Percentiles rank a stretch among this genome's conserved stretches.
phyloP scores from a whole-genome alignment of 441 rosid species.

The Erodium trifolium region DNA sequence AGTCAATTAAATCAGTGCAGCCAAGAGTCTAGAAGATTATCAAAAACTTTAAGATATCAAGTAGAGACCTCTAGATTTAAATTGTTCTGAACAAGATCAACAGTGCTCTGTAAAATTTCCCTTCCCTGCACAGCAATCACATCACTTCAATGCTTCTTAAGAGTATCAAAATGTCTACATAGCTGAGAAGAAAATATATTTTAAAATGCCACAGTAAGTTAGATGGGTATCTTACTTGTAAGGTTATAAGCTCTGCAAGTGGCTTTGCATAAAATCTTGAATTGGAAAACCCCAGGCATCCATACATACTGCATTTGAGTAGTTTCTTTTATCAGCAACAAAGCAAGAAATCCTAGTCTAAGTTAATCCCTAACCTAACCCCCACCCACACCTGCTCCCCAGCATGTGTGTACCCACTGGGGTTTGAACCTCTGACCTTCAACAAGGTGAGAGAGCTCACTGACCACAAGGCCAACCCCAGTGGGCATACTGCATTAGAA shows the following conservation, averaged over 20 bases:
- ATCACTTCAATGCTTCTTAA: slow-evolving; percentile 1
- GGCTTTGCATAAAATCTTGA: slow-evolving; percentile 98
- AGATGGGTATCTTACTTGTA: slow-evolving; percentile 44
- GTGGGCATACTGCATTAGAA: too few relatives aligned
- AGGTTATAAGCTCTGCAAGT: slow-evolving; percentile 88
- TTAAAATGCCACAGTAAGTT: slow-evolving; percentile 13
- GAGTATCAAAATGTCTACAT: not conserved
- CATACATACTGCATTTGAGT: slow-evolving; percentile 70
- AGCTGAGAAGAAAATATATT: not conserved
- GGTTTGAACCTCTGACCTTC: too few relatives aligned
- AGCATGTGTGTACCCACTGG: not conserved
- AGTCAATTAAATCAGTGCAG: slow-evolving; percentile 16
- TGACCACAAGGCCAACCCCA: too few relatives aligned
- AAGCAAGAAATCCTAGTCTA: too few relatives aligned
- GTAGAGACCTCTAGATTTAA: slow-evolving; percentile 72
- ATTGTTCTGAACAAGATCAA: slow-evolving; percentile 87
- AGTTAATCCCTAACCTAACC: too few relatives aligned
- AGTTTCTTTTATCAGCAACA: too few relatives aligned
- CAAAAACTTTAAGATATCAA: slow-evolving; percentile 10
- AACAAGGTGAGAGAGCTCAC: too few relatives aligned
- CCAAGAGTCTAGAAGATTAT: slow-evolving; percentile 11
- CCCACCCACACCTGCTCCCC: too few relatives aligned
- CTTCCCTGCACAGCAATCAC: slow-evolving; percentile 58
- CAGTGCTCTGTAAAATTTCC: slow-evolving; percentile 89
- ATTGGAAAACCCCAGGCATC: slow-evolving; percentile 96